Evolutionary conservation across 768 basidiomycete species (phyloP), one percentile per base, ranked within the genome.

Genomic region (Auricularia auricula-judae): DNA sequence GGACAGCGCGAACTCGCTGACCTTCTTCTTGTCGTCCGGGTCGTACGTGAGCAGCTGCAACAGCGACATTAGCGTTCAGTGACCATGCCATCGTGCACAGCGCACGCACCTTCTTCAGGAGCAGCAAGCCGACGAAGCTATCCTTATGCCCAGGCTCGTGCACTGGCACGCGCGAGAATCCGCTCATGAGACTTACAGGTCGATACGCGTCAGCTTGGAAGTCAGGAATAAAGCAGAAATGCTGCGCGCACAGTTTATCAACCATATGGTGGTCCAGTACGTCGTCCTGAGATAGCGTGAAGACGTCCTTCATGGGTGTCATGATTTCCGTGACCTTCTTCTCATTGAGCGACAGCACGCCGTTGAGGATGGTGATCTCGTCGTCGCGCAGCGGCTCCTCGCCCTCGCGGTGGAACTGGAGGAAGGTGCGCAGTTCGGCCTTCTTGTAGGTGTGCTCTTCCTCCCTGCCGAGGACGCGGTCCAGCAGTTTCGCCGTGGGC

Each of bases 161-260:
- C 0, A 98, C 83, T 0, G 95, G 95, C 70, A 98, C 91, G 21
- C 95, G 86, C 1, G 93, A 95, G 72, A 96, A 97, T 0, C 95
- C 95, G 67, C 72, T 75, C 43, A 7, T 35, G 69, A 60, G 68
- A 66, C 21, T 29, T 29, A 29, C 29, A 29, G 29, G 29, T 29
- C 2, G 29, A 12, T 65, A 16, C 64, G 62, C 36, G 29, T 29
- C 29, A 36, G 47, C 34, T 60, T 12, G 47, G 12, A 64, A 43
- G 14, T n/a, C 33, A 4, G 36, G 3, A 36, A 12, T 14, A 43
- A 47, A 42, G 12, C 18, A 5, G 2, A 16, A 14, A 16, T 3
- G 14, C 51, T 21, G 68, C 73, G 74, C 80, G 12, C 69, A 89
- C 89, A 92, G 82, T 58, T 78, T 79, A 71, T 95, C 92, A 18